Base-by-base conservation (phyloP, 495 filamentous ascomycete genomes). In the Podospora comata region DNA sequence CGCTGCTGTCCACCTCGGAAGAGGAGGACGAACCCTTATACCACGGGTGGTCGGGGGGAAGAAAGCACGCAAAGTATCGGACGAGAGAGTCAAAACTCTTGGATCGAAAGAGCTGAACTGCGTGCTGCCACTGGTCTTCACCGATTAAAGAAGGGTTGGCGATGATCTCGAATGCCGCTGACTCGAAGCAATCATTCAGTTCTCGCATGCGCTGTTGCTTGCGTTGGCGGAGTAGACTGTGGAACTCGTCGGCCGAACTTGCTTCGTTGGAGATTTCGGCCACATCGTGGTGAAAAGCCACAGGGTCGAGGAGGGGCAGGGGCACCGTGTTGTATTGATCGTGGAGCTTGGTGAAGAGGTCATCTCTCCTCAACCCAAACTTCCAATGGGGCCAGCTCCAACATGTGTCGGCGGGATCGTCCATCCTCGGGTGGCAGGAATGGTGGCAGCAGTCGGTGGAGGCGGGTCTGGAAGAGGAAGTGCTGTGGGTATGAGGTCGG, bases 1-100 rank as follows among this genome's bases (percentile, higher is more conserved):
- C 64, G 39, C 69, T 75, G 70, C 74, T 77, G 55, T 69, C 71
- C 19, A 74, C 68, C 15, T 75, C 80, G 15, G 74, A 74, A 23
- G 59, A 62, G n/a, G 74, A 69, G 30, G 74, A 60, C 1, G 70
- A 72, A 48, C 70, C 62, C 61, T 56, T 60, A 68, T 79, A 73
- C 77, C 79, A 81, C 23, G 75, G 71, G 67, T 81, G 76, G 63
- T 79, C 75, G 7, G 78, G 69, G n/a, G 82, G 82, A 9, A 84
- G 81, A 66, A 84, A 84, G 0, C 80, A 83, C 7, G 81, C 70
- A 73, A 81, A 84, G 70, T 81, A 83, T 61, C 81, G 77, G 59
- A 84, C 82, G 66, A 84, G 80, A n/a, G 82, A 83, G 67, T 84
- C 82, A 18, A 83, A 76, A 18, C 80, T 82, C 71, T 72, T 81